phyloP scores from a whole-genome alignment of 495 filamentous ascomycete species.

The Trichocladium antarcticum region DNA sequence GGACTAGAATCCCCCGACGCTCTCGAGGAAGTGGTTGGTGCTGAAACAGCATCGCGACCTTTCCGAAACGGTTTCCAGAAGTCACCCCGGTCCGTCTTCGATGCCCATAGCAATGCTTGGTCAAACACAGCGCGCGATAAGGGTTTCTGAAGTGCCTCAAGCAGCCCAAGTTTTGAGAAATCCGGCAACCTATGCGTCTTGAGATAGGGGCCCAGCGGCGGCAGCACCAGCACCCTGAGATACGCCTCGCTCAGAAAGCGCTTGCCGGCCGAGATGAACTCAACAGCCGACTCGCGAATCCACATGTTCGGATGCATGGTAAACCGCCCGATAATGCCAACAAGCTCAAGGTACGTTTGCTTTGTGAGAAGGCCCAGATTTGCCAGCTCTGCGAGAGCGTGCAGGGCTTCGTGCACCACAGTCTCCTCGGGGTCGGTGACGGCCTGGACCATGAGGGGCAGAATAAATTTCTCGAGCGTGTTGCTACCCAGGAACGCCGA shows the following conservation, averaged over 20 bases:
- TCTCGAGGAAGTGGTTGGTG: constrained; percentile 33
- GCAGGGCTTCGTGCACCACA: constrained; percentile 82
- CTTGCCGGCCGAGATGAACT: constrained; percentile 67
- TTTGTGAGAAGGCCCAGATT: constrained; percentile 77
- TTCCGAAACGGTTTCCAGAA: constrained; percentile 75
- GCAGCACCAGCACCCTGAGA: constrained; percentile 66
- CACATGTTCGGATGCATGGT: constrained; percentile 89
- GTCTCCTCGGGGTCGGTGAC: constrained; percentile 91
- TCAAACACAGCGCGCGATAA: constrained; percentile 73
- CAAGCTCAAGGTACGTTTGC: constrained; percentile 74
- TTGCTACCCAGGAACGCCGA: constrained; percentile 78
- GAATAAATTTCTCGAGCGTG: constrained; percentile 86
- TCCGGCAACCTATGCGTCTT: constrained; percentile 49
- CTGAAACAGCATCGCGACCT: constrained; percentile 54
- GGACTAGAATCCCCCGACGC: constrained; percentile 22
- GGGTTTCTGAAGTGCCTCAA: constrained; percentile 76
- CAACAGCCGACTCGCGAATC: constrained; percentile 81
- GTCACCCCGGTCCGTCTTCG: constrained; percentile 60
- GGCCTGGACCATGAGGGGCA: constrained; percentile 95
- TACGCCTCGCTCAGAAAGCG: constrained; percentile 74
- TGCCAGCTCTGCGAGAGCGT: constrained; percentile 82
- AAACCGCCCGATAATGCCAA: constrained; percentile 69
- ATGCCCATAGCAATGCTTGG: constrained; percentile 75
- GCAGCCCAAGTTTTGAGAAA: constrained; percentile 60
- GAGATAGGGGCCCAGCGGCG: constrained; percentile 71